These are phyloP conservation scores for Moricandia moricandioides DNA, from an alignment of 345 rosid genomes.

Conservation along the genomic window DNA sequence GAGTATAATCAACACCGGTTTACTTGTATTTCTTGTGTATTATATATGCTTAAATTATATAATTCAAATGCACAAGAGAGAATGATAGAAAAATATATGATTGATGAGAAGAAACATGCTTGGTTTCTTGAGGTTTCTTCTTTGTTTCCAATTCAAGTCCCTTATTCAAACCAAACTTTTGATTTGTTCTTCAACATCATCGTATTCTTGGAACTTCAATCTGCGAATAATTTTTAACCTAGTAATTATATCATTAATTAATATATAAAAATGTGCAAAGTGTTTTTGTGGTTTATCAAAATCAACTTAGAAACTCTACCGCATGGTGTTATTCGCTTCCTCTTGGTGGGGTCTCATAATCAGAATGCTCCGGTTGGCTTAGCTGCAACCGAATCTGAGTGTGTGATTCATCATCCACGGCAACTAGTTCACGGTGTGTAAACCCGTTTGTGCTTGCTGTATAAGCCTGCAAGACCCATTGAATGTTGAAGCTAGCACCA, in stretches of 20 bases:
- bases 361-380: constrained; percentile 48
- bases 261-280: not conserved
- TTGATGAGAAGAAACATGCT: constrained; percentile 17
- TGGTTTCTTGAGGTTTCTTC: constrained; percentile 2
- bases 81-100: not conserved
- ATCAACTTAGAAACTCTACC: not conserved
- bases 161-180: constrained; percentile 21
- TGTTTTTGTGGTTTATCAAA: not conserved
- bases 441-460: constrained; percentile 35
- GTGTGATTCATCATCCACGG: constrained; percentile 30
- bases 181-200: constrained; percentile 24
- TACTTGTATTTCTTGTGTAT: constrained; percentile 3
- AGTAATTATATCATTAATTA: not conserved
- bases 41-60: constrained; percentile 24
- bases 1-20: constrained; percentile 2
- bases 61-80: constrained; percentile 21
- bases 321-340: constrained; percentile 24
- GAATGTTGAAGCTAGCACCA: not conserved
- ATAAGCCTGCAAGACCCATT: constrained; percentile 44
- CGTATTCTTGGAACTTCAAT: constrained; percentile 19
- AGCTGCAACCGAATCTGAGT: constrained; percentile 51
- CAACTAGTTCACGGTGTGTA: constrained; percentile 24
- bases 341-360: constrained; percentile 38
- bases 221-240: not conserved
- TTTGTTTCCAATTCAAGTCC: constrained; percentile 13